A percentile compares a stretch with the other conserved stretches of the same genome.
Evolutionary conservation across 768 basidiomycete species (phyloP).

Genomic region (Amanita pallidorosea): DNA sequence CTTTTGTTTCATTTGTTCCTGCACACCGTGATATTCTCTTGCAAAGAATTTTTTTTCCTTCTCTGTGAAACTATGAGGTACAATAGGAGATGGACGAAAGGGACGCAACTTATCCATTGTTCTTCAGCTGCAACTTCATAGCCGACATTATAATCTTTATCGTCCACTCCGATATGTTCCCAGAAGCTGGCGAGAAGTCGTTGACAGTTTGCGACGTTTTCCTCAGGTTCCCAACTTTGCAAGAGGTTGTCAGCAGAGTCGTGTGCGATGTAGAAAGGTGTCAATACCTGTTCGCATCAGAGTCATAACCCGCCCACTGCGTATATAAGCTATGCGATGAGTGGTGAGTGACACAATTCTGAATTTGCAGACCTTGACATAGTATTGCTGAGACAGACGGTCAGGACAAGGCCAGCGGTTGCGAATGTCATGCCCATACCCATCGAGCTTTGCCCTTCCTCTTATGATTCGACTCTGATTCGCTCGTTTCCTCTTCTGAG

Average conservation of each 20-base stretch:
- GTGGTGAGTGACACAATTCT: not conserved
- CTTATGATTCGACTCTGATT: constrained; percentile 8
- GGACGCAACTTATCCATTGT: constrained; percentile 48
- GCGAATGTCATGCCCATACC: constrained; percentile 20
- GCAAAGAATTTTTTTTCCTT: constrained; percentile 28
- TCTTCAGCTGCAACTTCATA: constrained; percentile 28
- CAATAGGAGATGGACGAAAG: constrained; percentile 4
- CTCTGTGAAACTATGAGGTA: constrained; percentile 12
- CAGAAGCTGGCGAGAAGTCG: constrained; percentile 57
- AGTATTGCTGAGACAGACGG: constrained; percentile 36
- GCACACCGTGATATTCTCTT: constrained; percentile 16
- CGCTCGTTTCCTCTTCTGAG: constrained; percentile 10
- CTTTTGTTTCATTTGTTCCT: constrained; percentile 9
- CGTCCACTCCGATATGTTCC: constrained; percentile 45
- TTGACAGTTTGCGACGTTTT: constrained; percentile 46
- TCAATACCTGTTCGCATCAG: constrained; percentile 43
- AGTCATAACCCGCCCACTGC: constrained; percentile 57
- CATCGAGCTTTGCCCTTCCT: constrained; percentile 26
- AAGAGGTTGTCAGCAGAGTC: constrained; percentile 1
- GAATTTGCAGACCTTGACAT: constrained; percentile 42
- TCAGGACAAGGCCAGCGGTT: not conserved
- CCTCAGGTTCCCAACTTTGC: constrained; percentile 61
- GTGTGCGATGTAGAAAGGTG: not conserved
- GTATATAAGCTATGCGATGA: constrained; percentile 3
- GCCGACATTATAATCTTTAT: constrained; percentile 42